These are phyloP conservation scores for Pichia sp. DNA, from an alignment of 1,139 yeast species.

Conservation along the genomic window DNA sequence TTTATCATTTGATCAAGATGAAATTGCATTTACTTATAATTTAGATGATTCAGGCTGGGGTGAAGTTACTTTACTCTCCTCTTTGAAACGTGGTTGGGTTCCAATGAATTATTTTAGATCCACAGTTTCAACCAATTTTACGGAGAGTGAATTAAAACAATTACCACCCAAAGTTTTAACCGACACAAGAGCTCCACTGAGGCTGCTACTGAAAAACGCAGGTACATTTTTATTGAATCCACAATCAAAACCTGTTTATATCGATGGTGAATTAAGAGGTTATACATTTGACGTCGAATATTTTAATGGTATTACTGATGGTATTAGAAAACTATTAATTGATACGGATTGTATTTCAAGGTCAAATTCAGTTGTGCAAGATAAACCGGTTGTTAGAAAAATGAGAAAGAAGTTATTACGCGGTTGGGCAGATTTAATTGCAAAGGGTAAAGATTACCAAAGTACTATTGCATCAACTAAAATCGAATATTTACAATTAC, in stretches of 20 bases:
- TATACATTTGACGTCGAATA: conserved; percentile 36
- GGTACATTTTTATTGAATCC: conserved; percentile 74
- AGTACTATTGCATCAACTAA: conserved; percentile 61
- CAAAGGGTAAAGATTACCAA: conserved; percentile 77
- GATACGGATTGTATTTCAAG: conserved; percentile 81
- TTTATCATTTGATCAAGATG: conserved; percentile 72
- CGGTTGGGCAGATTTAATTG: conserved; percentile 85
- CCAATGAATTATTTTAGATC: conserved; percentile 84
- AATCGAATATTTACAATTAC: conserved; percentile 62
- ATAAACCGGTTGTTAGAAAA: conserved; percentile 61
- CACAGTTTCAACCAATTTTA: conserved; percentile 37
- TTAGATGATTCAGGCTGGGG: conserved; percentile 97
- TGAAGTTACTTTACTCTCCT: conserved; percentile 71
- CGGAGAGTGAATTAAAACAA: conserved; percentile 28
- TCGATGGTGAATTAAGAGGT: conserved; percentile 35
- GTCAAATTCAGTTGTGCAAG: conserved; percentile 69
- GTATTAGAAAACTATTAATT: conserved; percentile 70
- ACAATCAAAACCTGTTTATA: conserved; percentile 38
- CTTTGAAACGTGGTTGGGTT: conserved; percentile 87
- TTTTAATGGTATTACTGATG: conserved; percentile 67
- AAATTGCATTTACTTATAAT: conserved; percentile 79
- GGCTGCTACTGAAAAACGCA: conserved; percentile 61
- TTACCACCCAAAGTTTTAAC: conserved; percentile 17
- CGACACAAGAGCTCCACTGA: conserved; percentile 43
- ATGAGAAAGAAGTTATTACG: conserved; percentile 76